Percentiles rank a stretch among this genome's conserved stretches.
Evolutionary conservation across 257 asterid genomes (phyloP).

Genomic region (Misopates orontium): DNA sequence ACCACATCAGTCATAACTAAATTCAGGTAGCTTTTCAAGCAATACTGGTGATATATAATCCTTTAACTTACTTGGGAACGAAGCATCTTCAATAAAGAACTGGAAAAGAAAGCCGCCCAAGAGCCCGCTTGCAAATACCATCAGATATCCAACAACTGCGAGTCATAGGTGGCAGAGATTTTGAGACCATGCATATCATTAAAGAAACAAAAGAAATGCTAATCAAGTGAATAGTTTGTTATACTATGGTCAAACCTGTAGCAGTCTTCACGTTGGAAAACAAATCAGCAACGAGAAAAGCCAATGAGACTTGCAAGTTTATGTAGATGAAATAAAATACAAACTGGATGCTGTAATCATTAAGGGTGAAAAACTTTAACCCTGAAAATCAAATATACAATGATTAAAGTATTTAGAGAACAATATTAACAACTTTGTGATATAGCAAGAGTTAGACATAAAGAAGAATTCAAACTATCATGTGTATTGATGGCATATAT

Average conservation of each 20-base stretch:
- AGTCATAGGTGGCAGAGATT: conserved; percentile 28
- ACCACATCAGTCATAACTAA: not conserved
- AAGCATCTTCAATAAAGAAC: conserved; percentile 78
- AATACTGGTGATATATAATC: conserved; percentile 14
- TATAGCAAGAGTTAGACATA: not conserved
- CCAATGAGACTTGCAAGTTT: conserved; percentile 87
- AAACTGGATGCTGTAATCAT: conserved; percentile 87
- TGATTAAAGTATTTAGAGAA: conserved; percentile 14
- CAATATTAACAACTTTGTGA: conserved; percentile 13
- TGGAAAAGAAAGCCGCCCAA: conserved; percentile 87
- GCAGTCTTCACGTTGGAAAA: conserved; percentile 81
- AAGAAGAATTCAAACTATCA: not conserved
- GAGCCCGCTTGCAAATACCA: conserved; percentile 88
- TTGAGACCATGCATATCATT: conserved; percentile 10
- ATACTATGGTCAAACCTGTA: conserved; percentile 58
- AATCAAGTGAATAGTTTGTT: not conserved
- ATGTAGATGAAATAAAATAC: conserved; percentile 89
- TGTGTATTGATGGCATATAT: conserved; percentile 14
- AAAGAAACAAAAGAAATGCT: conserved; percentile 11
- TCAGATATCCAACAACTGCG: conserved; percentile 84
- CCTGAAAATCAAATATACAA: conserved; percentile 51
- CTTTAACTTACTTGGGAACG: conserved; percentile 86
- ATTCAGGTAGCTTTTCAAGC: not conserved
- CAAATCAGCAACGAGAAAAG: conserved; percentile 82
- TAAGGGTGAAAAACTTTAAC: conserved; percentile 77